phyloP scores from a whole-genome alignment of 2,329 filamentous ascomycete genomes.

The Alternaria gansuensis region DNA sequence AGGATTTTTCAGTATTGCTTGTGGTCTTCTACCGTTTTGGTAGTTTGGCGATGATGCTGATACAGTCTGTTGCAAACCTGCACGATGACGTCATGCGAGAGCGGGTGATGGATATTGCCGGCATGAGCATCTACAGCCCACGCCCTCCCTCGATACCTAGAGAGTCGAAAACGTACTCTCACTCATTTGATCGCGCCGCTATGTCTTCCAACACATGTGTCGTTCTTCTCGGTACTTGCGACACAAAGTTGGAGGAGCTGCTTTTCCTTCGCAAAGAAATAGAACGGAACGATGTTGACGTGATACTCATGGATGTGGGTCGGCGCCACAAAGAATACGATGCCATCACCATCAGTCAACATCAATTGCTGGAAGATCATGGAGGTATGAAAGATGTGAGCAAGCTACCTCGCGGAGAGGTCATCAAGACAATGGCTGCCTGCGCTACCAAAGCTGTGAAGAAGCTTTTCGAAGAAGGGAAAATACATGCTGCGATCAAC shows the following conservation, averaged over 20 bases:
- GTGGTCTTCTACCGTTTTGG: not conserved
- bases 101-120: slow-evolving; percentile 8
- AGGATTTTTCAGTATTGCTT: not conserved
- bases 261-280: slow-evolving; percentile 63
- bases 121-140: slow-evolving; percentile 2
- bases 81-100: slow-evolving; percentile 24
- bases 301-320: slow-evolving; percentile 67
- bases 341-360: slow-evolving; percentile 59
- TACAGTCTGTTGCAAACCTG: not conserved
- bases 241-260: slow-evolving; percentile 70
- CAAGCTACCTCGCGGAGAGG: slow-evolving; percentile 61
- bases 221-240: slow-evolving; percentile 69
- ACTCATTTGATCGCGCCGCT: too few species aligned
- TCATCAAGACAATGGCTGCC: slow-evolving; percentile 65
- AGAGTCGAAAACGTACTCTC: not conserved
- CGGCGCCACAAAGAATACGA: slow-evolving; percentile 55
- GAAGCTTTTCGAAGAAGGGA: slow-evolving; percentile 49
- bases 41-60: not conserved
- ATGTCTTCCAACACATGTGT: slow-evolving; percentile 49
- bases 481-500: slow-evolving; percentile 66
- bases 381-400: slow-evolving; percentile 45
- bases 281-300: slow-evolving; percentile 40
- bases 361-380: slow-evolving; percentile 52
- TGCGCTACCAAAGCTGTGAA: slow-evolving; percentile 58
- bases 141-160: not conserved